Evolutionary conservation across 148 eudicot species (phyloP), one percentile per base, ranked within the genome.

Genomic region (Fallopia convolvulus): DNA sequence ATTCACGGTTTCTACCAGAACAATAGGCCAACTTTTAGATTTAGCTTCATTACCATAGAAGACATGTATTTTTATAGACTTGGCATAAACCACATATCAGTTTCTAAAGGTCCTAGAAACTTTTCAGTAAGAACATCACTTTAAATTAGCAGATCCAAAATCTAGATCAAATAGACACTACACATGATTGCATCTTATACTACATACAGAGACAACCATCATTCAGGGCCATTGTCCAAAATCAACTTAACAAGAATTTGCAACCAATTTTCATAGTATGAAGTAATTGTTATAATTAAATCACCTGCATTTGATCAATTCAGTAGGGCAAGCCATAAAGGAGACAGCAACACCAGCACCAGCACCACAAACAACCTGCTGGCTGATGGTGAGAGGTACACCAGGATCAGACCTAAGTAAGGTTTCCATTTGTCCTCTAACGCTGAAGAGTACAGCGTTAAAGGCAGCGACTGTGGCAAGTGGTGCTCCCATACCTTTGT

Each of bases 401-500:
- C 97, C 97, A 4, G 97, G 97, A 48, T 80, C 89, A 6, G 97
- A 87, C 80, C 90, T 84, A 48, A 95, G 76, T 11, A 87, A 40
- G 39, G 88, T 70, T 81, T 92, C 99, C 94, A 92, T 85, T 76
- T 92, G 99, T 14, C 99, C 99, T 60, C 97, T 88, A 10, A 91
- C 99, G 0, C 94, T 79, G 84, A 95, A 95, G 46, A 95, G 89
- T 8, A 95, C 77, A 10, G 99, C 99, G 65, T 95, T 95, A 79
- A 92, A 92, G 63, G 88, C 97, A 4, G 99, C 99, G 21, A 95
- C 97, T 0, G 99, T 95, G 78, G 99, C 99, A 78, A 95, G 97
- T 70, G 99, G 99, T 49, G 99, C 99, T n/a, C 99, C 99, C 97
- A 95, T 91, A 26, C 99, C 99, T 80, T 95, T 95, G 90, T 85